These are phyloP conservation scores for Fomitopsis serialis DNA, from an alignment of 768 basidiomycete genomes.

Conservation along the genomic window DNA sequence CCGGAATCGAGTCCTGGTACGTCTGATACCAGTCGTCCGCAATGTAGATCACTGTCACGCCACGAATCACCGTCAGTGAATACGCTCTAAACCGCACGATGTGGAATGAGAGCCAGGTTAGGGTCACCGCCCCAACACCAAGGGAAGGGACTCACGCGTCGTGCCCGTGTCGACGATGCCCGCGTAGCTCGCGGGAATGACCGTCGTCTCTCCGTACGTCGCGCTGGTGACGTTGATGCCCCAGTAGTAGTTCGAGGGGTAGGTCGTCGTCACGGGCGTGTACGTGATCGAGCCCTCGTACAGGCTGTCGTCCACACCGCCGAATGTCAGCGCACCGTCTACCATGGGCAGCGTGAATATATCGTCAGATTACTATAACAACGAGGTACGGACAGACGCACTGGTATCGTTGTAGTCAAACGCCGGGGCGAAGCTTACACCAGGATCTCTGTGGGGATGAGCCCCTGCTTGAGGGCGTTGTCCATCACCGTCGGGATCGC, in stretches of 20 bases:
- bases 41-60: constrained; percentile 34
- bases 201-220: constrained; percentile 26
- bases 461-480: constrained; percentile 27
- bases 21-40: constrained; percentile 54
- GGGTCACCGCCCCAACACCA: constrained; percentile 4
- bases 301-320: constrained; percentile 21
- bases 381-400: constrained; percentile 10
- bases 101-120: neutral
- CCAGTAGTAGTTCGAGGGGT: constrained; percentile 44
- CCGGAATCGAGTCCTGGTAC: constrained; percentile 47
- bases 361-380: neutral
- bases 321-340: constrained; percentile 29
- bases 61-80: too few species aligned
- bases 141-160: constrained; percentile 29
- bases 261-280: constrained; percentile 37
- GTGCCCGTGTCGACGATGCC: constrained; percentile 53
- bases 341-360: neutral
- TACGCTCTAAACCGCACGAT: too few species aligned
- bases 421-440: constrained; percentile 26
- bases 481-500: constrained; percentile 30
- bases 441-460: constrained; percentile 23
- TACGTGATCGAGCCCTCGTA: constrained; percentile 19
- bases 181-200: constrained; percentile 29
- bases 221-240: constrained; percentile 39
- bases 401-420: constrained; percentile 10